Conservation (phyloP, 176 grass and related monocot species). For the Neostapfia colusana region DNA sequence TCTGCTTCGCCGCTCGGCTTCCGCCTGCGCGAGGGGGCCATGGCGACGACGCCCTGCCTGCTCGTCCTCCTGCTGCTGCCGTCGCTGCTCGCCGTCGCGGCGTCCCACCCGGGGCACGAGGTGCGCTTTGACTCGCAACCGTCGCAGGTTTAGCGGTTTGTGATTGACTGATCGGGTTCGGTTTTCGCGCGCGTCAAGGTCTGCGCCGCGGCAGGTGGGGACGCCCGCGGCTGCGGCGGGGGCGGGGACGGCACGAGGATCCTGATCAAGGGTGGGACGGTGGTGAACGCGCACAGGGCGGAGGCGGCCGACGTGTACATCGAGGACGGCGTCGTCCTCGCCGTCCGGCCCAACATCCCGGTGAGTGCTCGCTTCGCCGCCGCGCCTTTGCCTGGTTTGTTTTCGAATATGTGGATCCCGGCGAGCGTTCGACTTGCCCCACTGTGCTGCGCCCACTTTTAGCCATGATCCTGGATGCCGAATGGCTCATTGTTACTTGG, state of each 20-base stretch:
- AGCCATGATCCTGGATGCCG: conserved; percentile 11
- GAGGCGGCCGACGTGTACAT: conserved; percentile 86
- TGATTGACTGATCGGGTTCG: conserved; percentile 19
- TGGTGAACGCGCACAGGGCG: conserved; percentile 87
- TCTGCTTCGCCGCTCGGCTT: conserved; percentile 3
- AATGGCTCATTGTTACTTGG: neutral
- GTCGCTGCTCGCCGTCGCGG: neutral
- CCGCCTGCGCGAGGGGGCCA: neutral
- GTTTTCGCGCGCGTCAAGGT: conserved; percentile 40
- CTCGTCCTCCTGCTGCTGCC: neutral
- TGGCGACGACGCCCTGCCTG: conserved; percentile 23
- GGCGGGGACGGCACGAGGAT: conserved; percentile 58
- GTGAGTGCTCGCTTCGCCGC: conserved; percentile 36
- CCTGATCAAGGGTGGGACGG: conserved; percentile 90
- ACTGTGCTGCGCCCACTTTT: conserved; percentile 14
- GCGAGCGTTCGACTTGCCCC: neutral
- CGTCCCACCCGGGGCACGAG: conserved; percentile 45
- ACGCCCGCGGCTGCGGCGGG: conserved; percentile 23
- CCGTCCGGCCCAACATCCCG: conserved; percentile 68
- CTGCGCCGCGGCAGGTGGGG: conserved; percentile 45
- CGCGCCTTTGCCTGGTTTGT: neutral
- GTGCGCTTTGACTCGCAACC: conserved; percentile 10
- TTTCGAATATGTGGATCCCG: conserved; percentile 12
- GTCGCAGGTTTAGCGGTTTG: neutral
- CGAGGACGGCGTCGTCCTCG: conserved; percentile 78